These are phyloP conservation scores for Paxillus ammoniavirescens DNA, from an alignment of 768 basidiomycete species.

Conservation along the genomic window DNA sequence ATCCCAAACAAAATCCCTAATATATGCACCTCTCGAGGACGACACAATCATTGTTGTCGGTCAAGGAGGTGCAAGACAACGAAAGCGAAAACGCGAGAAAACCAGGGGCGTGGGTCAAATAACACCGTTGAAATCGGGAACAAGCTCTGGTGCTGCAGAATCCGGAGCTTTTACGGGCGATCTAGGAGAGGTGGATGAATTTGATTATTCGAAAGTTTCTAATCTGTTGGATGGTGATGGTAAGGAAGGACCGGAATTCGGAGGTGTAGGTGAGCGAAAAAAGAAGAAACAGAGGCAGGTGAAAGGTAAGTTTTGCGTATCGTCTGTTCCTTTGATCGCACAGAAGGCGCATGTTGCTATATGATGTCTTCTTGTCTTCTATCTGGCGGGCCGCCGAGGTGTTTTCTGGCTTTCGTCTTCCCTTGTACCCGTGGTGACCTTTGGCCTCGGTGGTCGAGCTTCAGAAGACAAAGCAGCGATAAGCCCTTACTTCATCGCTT, in stretches of 20 bases:
- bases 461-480: constrained; percentile 2
- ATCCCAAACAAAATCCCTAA: constrained; percentile 9
- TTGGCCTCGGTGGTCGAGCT: not conserved
- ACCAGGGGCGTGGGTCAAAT: constrained; percentile 5
- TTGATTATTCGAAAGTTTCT: constrained; percentile 67
- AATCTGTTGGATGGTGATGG: constrained; percentile 69
- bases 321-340: not conserved
- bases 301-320: constrained; percentile 31
- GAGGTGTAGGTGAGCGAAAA: constrained; percentile 29
- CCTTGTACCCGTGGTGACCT: not conserved
- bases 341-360: not conserved
- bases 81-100: constrained; percentile 46
- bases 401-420: not conserved
- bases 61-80: constrained; percentile 59
- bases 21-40: constrained; percentile 35
- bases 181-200: constrained; percentile 39
- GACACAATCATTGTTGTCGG: constrained; percentile 77
- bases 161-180: constrained; percentile 2
- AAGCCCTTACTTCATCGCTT: constrained; percentile 4
- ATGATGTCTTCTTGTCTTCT: not conserved
- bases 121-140: constrained; percentile 1
- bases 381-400: not conserved
- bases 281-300: constrained; percentile 54
- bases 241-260: not conserved
- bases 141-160: constrained; percentile 4